Conservation (phyloP, 768 basidiomycete genomes). For the Tricholoma furcatifolium region DNA sequence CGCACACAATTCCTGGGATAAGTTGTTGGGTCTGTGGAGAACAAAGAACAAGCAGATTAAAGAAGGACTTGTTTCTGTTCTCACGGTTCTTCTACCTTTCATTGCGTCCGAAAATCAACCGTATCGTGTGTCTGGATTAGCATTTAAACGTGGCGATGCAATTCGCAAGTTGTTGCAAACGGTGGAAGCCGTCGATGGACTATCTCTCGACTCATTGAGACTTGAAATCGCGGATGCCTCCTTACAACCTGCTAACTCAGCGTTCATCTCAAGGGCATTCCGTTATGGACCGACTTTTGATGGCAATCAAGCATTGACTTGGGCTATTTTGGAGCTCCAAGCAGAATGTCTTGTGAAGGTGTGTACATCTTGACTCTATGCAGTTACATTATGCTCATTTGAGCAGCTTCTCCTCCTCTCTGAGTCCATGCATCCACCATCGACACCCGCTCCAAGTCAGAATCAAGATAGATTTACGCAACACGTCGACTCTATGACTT, state of each 20-base stretch:
- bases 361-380: slow-evolving; percentile 10
- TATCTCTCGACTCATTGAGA: slow-evolving; percentile 66
- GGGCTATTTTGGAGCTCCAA: slow-evolving; percentile 78
- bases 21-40: slow-evolving; percentile 70
- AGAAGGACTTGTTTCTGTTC: slow-evolving; percentile 73
- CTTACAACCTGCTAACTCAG: slow-evolving; percentile 19
- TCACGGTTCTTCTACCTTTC: slow-evolving; percentile 74
- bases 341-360: slow-evolving; percentile 78
- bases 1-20: slow-evolving; percentile 61
- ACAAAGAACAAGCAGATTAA: slow-evolving; percentile 77
- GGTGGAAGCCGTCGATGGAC: slow-evolving; percentile 58
- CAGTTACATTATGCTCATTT: slow-evolving; percentile 7
- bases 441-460: slow-evolving; percentile 21
- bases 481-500: slow-evolving; percentile 57
- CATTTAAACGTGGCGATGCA: slow-evolving; percentile 43
- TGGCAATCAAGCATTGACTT: slow-evolving; percentile 64
- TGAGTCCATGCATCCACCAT: slow-evolving; percentile 46
- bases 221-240: slow-evolving; percentile 38
- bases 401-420: slow-evolving; percentile 62
- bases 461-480: slow-evolving; percentile 49
- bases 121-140: slow-evolving; percentile 8
- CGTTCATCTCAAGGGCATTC: slow-evolving; percentile 68
- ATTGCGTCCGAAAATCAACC: slow-evolving; percentile 39
- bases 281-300: slow-evolving; percentile 75
- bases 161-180: slow-evolving; percentile 56